These are phyloP conservation scores for Penstemon eatonii DNA, from an alignment of 257 asterid species.

Conservation along the genomic window DNA sequence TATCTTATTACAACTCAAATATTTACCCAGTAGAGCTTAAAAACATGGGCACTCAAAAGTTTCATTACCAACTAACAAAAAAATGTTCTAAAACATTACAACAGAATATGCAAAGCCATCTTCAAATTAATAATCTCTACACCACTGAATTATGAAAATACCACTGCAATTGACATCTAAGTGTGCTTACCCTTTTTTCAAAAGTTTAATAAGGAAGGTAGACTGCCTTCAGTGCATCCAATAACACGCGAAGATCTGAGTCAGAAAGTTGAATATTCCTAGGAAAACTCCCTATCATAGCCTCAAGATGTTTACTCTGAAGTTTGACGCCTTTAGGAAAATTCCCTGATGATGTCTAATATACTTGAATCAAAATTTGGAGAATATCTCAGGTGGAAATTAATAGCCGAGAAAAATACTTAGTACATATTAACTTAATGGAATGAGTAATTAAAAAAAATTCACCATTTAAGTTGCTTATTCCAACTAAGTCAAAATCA, in stretches of 20 bases:
- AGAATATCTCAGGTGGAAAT: constrained; percentile 7
- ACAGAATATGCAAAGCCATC: too few species aligned
- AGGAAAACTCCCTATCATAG: constrained; percentile 84
- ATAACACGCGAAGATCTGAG: constrained; percentile 62
- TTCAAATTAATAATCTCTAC: neutral
- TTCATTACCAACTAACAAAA: too few species aligned
- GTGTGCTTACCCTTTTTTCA: constrained; percentile 71
- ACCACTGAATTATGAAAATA: constrained; percentile 2
- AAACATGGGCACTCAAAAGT: constrained; percentile 2
- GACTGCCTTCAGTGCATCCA: constrained; percentile 80
- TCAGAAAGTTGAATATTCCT: constrained; percentile 87
- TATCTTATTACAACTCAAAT: constrained; percentile 19
- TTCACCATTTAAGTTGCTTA: neutral
- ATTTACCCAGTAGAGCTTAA: constrained; percentile 22
- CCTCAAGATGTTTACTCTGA: constrained; percentile 82
- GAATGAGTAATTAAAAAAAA: neutral
- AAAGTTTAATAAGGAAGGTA: constrained; percentile 85
- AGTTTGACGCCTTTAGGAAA: constrained; percentile 81
- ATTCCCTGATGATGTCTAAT: constrained; percentile 88
- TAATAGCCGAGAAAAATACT: constrained; percentile 11
- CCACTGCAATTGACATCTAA: constrained; percentile 3
- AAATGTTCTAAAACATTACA: too few species aligned
- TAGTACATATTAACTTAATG: neutral
- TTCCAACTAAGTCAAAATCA: neutral
- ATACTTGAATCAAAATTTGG: constrained; percentile 58